phyloP scores from a whole-genome alignment of 129 eudicot genomes.

The Calendula officinalis region DNA sequence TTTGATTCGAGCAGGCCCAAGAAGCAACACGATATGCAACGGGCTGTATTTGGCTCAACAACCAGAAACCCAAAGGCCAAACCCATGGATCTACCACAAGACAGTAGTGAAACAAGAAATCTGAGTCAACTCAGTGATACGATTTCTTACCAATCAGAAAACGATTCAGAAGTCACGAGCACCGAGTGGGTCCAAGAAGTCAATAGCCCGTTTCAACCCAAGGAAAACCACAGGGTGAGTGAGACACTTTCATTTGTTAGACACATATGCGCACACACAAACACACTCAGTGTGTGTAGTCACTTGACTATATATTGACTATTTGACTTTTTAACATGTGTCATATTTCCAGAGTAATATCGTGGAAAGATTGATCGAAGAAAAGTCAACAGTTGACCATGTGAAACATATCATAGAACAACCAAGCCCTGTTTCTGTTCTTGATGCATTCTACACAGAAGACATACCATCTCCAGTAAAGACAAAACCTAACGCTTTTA shows the following conservation, averaged over 20 bases:
- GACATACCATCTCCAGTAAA: slow-evolving; percentile 85
- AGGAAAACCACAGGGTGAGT: slow-evolving; percentile 41
- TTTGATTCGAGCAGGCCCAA: slow-evolving; percentile 38
- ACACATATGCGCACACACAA: background rate
- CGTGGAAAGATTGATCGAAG: slow-evolving; percentile 43
- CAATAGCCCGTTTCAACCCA: slow-evolving; percentile 31
- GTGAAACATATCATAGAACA: slow-evolving; percentile 54
- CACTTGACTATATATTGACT: background rate
- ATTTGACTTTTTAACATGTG: slow-evolving; percentile 19
- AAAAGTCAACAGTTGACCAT: slow-evolving; percentile 45
- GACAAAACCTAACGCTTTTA: slow-evolving; percentile 62
- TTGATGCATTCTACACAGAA: slow-evolving; percentile 76
- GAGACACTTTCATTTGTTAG: background rate
- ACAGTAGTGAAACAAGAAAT: slow-evolving; percentile 40
- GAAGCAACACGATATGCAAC: slow-evolving; percentile 37
- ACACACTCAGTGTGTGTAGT: slow-evolving; percentile 15
- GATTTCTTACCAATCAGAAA: slow-evolving; percentile 60
- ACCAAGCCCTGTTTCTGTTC: slow-evolving; percentile 96
- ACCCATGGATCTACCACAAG: slow-evolving; percentile 33
- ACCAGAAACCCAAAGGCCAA: slow-evolving; percentile 35
- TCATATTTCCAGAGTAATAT: slow-evolving; percentile 36
- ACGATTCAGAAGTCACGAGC: slow-evolving; percentile 52
- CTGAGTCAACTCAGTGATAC: slow-evolving; percentile 49
- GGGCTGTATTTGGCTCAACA: slow-evolving; percentile 23
- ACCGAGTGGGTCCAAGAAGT: slow-evolving; percentile 38